Evolutionary conservation across 345 rosid genomes (phyloP).

Genomic region (Clarkia xantiana): DNA sequence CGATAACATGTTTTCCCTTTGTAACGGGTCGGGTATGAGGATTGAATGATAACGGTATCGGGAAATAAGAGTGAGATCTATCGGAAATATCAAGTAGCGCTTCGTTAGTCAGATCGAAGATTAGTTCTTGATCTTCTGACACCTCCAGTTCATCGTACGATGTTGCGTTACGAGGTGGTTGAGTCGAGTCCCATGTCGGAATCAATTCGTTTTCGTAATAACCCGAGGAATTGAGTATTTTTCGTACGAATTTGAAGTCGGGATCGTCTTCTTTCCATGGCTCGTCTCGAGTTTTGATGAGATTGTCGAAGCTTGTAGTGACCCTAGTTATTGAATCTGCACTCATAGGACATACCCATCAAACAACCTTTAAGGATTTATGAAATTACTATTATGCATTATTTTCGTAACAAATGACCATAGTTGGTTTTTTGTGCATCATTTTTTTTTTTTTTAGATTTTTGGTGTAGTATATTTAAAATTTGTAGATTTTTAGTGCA

Average conservation of each 20-base stretch:
- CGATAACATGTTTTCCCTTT: conserved; percentile 28
- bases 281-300: no score
- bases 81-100: conserved; percentile 33
- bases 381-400: no score
- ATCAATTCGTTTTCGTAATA: conserved; percentile 23
- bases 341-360: neutral
- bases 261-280: conserved; percentile 15
- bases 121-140: conserved; percentile 22
- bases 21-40: conserved; percentile 17
- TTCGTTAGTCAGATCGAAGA: conserved; percentile 54
- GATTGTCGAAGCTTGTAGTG: conserved; percentile 4
- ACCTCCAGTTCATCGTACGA: conserved; percentile 36
- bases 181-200: conserved; percentile 43
- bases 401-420: no score
- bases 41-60: conserved; percentile 25
- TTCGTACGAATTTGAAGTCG: conserved; percentile 39
- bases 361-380: no score
- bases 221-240: conserved; percentile 48
- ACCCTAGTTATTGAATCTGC: conserved; percentile 7
- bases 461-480: no score
- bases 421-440: no score
- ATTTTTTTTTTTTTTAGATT: no score
- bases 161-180: conserved; percentile 53
- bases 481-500: no score
- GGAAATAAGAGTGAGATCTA: conserved; percentile 36